These are phyloP conservation scores for Penicillium sp. DNA, from an alignment of 2,329 filamentous ascomycete genomes.

Conservation along the genomic window DNA sequence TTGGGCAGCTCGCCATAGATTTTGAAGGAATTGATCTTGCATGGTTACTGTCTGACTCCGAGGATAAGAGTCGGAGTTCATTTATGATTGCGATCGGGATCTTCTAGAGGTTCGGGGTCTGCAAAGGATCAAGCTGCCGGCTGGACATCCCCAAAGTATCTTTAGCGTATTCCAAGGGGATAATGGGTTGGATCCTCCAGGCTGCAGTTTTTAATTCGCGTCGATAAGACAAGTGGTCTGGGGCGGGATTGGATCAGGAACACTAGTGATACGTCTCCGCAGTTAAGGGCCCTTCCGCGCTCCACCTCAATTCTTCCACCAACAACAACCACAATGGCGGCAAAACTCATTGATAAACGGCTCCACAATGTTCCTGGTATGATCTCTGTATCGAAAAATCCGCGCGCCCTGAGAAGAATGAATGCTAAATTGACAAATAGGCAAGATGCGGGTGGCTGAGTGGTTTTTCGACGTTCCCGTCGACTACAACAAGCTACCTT, in stretches of 20 bases:
- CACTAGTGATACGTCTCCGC: conserved; percentile 11
- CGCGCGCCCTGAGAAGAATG: no score
- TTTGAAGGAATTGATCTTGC: conserved; percentile 24
- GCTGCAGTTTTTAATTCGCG: neutral
- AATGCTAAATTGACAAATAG: conserved; percentile 44
- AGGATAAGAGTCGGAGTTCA: neutral
- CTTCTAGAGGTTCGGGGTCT: conserved; percentile 13
- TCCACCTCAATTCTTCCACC: neutral
- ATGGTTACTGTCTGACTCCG: conserved; percentile 2
- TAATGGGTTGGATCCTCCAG: neutral
- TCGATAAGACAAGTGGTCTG: neutral
- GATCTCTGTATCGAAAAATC: neutral
- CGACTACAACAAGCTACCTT: conserved; percentile 62
- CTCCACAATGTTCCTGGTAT: conserved; percentile 41
- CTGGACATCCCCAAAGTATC: conserved; percentile 17
- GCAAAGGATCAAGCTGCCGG: conserved; percentile 7
- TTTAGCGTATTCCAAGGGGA: neutral
- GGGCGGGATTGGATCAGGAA: neutral
- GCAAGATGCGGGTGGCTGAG: conserved; percentile 73
- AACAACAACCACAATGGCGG: conserved; percentile 26
- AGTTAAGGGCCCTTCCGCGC: neutral
- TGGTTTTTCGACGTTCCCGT: conserved; percentile 84
- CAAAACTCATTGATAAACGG: conserved; percentile 39
- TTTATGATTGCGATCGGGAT: conserved; percentile 14
- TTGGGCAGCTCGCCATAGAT: conserved; percentile 33